Evolutionary conservation across 2,329 filamentous ascomycete genomes (phyloP).

Genomic region (Penicillium sp.): DNA sequence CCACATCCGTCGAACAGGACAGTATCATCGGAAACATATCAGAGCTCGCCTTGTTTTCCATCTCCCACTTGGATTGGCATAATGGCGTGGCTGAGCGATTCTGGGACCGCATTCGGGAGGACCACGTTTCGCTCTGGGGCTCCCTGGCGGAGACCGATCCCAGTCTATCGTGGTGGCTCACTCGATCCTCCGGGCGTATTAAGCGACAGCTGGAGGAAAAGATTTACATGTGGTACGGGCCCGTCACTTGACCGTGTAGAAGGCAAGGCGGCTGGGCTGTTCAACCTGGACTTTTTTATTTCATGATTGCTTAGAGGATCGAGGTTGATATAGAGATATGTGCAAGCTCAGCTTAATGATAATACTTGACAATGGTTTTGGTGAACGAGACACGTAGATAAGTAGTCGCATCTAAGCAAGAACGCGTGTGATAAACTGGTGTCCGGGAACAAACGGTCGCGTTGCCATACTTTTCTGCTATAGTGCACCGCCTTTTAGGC

Average conservation of each 20-base stretch:
- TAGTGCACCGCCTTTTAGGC: not conserved
- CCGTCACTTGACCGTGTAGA: not conserved
- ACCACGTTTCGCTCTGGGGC: not conserved
- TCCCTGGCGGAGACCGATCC: constrained; percentile 1
- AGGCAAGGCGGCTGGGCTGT: not conserved
- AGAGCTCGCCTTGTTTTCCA: not conserved
- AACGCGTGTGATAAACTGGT: not conserved
- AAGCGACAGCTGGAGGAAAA: constrained; percentile 1
- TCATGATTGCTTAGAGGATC: not conserved
- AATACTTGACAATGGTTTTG: not conserved
- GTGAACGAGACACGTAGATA: not conserved
- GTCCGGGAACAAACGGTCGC: not conserved
- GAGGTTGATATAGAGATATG: not conserved
- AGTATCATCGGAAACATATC: not conserved
- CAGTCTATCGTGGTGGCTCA: constrained; percentile 1
- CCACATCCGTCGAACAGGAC: not conserved
- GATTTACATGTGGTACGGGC: not conserved
- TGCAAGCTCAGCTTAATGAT: not conserved
- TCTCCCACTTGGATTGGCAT: not conserved
- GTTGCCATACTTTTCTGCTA: not conserved
- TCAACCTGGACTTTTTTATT: not conserved
- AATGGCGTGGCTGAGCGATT: not conserved
- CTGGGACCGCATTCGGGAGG: constrained; percentile 1
- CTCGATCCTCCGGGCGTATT: not conserved
- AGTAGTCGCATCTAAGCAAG: not conserved